Evolutionary conservation across 1,139 yeast species (phyloP).

Genomic region (Pichia terricola): DNA sequence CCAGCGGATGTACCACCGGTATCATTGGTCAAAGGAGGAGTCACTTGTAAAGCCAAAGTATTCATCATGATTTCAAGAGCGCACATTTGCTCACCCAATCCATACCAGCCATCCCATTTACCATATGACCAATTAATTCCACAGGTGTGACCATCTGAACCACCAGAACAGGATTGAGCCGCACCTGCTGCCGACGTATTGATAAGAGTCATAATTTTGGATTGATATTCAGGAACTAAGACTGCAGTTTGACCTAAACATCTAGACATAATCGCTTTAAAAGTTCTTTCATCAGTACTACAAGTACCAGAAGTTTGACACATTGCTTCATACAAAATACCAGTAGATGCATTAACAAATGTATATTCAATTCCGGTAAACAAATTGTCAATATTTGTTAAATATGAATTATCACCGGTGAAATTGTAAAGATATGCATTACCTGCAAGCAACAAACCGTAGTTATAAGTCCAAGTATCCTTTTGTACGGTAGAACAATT

Average conservation of each 20-base stretch:
- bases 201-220: constrained; percentile 36
- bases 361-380: constrained; percentile 43
- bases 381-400: constrained; percentile 38
- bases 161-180: constrained; percentile 51
- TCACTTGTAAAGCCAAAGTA: constrained; percentile 32
- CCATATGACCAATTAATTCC: constrained; percentile 45
- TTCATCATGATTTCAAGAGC: constrained; percentile 47
- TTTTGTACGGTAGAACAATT: constrained; percentile 48
- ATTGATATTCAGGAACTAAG: constrained; percentile 43
- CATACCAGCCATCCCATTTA: constrained; percentile 42
- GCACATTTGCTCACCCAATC: constrained; percentile 51
- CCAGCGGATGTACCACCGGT: constrained; percentile 38
- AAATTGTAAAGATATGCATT: constrained; percentile 60
- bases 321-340: constrained; percentile 55
- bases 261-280: constrained; percentile 65
- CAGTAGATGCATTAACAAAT: constrained; percentile 30
- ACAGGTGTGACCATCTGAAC: constrained; percentile 47
- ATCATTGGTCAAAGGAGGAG: constrained; percentile 46
- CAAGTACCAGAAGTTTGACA: constrained; percentile 54
- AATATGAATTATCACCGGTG: constrained; percentile 47
- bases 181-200: constrained; percentile 44
- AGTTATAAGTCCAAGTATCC: constrained; percentile 69
- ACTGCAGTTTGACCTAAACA: constrained; percentile 51
- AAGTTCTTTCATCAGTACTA: constrained; percentile 68
- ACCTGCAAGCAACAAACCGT: constrained; percentile 67